Conservation (phyloP, 73 alveolate species). For the Paramecium octaurelia region DNA sequence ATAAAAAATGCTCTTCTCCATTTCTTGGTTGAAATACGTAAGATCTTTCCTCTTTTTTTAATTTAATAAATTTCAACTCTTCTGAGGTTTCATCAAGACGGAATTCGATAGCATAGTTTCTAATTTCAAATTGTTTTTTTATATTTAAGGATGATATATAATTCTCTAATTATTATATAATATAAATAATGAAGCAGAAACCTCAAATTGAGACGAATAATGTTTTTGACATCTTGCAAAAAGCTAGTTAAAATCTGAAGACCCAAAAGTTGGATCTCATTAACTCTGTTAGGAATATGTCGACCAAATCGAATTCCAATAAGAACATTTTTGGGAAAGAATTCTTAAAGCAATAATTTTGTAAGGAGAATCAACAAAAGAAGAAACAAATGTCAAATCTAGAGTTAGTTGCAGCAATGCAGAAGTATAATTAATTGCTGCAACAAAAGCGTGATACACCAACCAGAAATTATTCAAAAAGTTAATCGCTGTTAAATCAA, state of each 20-base stretch:
- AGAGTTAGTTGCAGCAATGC: slow-evolving; percentile 20
- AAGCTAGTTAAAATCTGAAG: background rate
- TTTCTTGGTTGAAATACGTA: background rate
- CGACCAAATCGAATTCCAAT: background rate
- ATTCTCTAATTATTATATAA: background rate
- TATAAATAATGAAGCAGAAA: background rate
- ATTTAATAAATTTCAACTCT: background rate
- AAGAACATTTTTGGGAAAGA: background rate
- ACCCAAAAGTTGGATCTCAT: background rate
- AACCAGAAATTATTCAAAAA: slow-evolving; percentile 13
- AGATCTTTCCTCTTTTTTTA: background rate
- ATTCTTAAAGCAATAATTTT: background rate
- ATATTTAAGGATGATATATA: background rate
- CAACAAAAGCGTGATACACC: background rate
- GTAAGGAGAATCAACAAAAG: background rate
- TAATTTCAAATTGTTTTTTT: background rate
- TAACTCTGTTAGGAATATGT: background rate
- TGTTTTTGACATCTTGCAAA: background rate
- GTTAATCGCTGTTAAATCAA: background rate
- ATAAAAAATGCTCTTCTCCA: too few relatives aligned
- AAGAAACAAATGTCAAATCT: background rate
- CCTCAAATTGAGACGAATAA: slow-evolving; percentile 5
- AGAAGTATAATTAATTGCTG: slow-evolving; percentile 19
- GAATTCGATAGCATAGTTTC: background rate
- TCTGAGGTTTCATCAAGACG: too few relatives aligned